These are phyloP conservation scores for Oryza meridionalis DNA, from an alignment of 176 grass and related monocot species.

Conservation along the genomic window DNA sequence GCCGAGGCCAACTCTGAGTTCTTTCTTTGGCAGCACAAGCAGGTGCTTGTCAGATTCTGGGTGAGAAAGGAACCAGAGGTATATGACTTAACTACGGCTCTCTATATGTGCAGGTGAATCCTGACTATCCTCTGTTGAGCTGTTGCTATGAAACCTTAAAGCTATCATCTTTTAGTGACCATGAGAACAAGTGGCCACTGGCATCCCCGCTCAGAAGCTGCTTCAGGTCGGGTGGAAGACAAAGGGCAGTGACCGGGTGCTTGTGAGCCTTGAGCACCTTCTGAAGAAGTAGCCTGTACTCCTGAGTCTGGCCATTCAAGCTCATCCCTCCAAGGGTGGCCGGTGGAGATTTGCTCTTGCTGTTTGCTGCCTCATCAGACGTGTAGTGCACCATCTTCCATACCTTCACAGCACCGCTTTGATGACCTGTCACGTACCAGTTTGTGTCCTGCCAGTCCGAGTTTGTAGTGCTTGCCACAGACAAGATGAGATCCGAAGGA, in stretches of 20 bases:
- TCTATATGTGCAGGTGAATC: conserved; percentile 43
- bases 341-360: conserved; percentile 52
- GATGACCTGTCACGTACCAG: conserved; percentile 96
- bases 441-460: conserved; percentile 97
- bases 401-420: conserved; percentile 96
- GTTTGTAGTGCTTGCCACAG: conserved; percentile 71
- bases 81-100: conserved; percentile 46
- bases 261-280: conserved; percentile 96
- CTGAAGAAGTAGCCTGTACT: conserved; percentile 86
- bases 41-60: conserved; percentile 42
- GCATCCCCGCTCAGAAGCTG: conserved; percentile 89
- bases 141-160: conserved; percentile 70
- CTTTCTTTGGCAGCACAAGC: conserved; percentile 30
- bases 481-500: conserved; percentile 98
- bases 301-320: conserved; percentile 62
- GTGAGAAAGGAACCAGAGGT: conserved; percentile 24
- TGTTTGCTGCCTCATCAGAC: conserved; percentile 61
- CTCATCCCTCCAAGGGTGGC: conserved; percentile 57
- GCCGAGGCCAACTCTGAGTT: conserved; percentile 8
- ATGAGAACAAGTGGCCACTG: conserved; percentile 74
- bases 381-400: conserved; percentile 99
- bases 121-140: conserved; percentile 29
- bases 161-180: conserved; percentile 89
- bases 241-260: conserved; percentile 95
- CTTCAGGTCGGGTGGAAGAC: conserved; percentile 86